phyloP scores from a whole-genome alignment of 2,329 filamentous ascomycete genomes.

The Ustulina deusta region DNA sequence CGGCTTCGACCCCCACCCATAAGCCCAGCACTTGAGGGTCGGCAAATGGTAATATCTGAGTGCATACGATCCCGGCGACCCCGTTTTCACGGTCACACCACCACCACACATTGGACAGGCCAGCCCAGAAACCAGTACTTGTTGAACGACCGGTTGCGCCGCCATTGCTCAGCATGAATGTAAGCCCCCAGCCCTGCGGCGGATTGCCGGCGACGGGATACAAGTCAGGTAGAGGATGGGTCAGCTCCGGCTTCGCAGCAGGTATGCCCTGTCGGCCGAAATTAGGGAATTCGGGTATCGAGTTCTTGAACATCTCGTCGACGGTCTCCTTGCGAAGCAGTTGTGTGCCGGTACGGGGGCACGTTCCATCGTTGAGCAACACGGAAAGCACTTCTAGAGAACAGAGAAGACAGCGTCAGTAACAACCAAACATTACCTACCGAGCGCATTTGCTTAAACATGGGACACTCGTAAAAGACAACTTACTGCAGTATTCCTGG shows the following conservation, averaged over 20 bases:
- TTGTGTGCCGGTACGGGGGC: conserved; percentile 64
- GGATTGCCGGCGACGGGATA: conserved; percentile 59
- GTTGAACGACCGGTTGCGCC: conserved; percentile 64
- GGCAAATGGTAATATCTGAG: conserved; percentile 64
- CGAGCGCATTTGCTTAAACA: not conserved
- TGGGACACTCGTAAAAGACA: not conserved
- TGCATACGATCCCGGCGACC: conserved; percentile 64
- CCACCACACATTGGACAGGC: conserved; percentile 71
- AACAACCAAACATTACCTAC: not conserved
- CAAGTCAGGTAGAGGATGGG: conserved; percentile 62
- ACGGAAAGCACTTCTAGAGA: conserved; percentile 67
- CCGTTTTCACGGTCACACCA: conserved; percentile 72
- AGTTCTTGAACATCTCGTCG: conserved; percentile 73
- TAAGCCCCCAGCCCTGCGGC: conserved; percentile 74
- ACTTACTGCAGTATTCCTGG: conserved; percentile 69
- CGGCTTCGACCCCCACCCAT: conserved; percentile 56
- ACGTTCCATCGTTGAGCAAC: conserved; percentile 73
- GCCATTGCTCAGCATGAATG: conserved; percentile 63
- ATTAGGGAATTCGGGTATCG: conserved; percentile 66
- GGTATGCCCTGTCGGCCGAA: conserved; percentile 61
- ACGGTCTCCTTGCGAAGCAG: conserved; percentile 70
- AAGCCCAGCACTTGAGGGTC: conserved; percentile 57
- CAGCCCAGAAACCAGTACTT: conserved; percentile 68
- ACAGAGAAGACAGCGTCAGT: not conserved
- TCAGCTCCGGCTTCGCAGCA: conserved; percentile 61